Base-by-base conservation (phyloP, 768 basidiomycete species). In the Suillus paluster region DNA sequence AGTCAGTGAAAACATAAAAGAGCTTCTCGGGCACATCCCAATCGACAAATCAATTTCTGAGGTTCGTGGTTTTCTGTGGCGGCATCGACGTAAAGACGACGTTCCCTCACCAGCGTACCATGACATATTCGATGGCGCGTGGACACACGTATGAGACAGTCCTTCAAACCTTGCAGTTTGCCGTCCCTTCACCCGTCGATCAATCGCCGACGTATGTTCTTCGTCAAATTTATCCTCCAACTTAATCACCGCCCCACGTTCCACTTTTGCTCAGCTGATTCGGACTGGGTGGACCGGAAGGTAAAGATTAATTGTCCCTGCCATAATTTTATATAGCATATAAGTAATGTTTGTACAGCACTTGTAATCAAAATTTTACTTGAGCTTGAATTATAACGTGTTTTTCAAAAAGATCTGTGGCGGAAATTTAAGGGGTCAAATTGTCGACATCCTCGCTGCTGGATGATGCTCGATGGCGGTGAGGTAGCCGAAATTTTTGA, bases 161-260 rank as follows among this genome's bases (percentile, higher is more conserved):
- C n/a, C n/a, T n/a, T n/a, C 41, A 42, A 42, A 42, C n/a, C 19
- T 44, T 44, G 42, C 21, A 25, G 44, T 14, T 46, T 3, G 12
- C 15, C 23, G 45, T 46, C 21, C 21, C 21, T 44, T 42, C n/a
- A n/a, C n/a, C 6, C 30, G 30, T 30, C 30, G 30, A 30, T 30
- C 30, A 30, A 30, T 30, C 30, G 30, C 30, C 30, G 11, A n/a
- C n/a, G n/a, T 38, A 12, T 38, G 36, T 38, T 14, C 12, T 15
- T 12, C 12, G 38, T 25, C 23, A 17, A 25, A 15, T 27, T 48
- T 27, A 30, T 30, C 27, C 27, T 49, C 48, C 5, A 19, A 27
- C 17, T 49, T 50, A n/a, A 69, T 63, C 67, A 55, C 70, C 62
- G 63, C 48, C 33, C 56, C 48, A 38, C 25, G 36, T 50, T 33